These are phyloP conservation scores for Camellia lanceoleosa DNA, from an alignment of 148 eudicot species.

Conservation along the genomic window DNA sequence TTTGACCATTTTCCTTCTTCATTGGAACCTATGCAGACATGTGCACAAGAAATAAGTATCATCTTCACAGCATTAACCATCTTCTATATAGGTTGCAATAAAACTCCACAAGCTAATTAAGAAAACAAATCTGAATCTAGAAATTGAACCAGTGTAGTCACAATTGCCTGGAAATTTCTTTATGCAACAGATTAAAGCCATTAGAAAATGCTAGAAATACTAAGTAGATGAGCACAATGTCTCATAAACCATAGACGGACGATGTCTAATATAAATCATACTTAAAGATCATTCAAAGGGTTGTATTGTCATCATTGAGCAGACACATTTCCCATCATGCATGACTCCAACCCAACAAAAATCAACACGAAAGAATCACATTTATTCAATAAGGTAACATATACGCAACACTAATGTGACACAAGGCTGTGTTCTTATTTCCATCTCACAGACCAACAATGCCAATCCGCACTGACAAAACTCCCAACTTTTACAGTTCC, in stretches of 20 bases:
- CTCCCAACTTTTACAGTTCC: not conserved
- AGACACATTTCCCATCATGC: not conserved
- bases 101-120: not conserved
- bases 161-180: not conserved
- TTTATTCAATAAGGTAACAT: not conserved
- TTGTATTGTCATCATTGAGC: not conserved
- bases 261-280: not conserved
- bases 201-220: not conserved
- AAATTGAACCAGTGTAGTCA: not conserved
- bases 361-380: not conserved
- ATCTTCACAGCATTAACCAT: not conserved
- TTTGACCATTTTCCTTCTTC: conserved; percentile 91
- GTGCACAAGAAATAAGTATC: conserved; percentile 3
- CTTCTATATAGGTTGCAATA: not conserved
- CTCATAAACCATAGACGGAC: not conserved
- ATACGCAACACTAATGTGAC: not conserved
- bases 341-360: not conserved
- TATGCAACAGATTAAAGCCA: not conserved
- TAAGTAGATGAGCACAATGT: not conserved
- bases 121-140: not conserved
- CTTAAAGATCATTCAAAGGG: not conserved
- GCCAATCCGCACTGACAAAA: not conserved
- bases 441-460: not conserved
- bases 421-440: not conserved
- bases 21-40: conserved; percentile 42